phyloP scores from a whole-genome alignment of 1,284 basidiomycete species.

The Ustanciosporium gigantosporum region DNA sequence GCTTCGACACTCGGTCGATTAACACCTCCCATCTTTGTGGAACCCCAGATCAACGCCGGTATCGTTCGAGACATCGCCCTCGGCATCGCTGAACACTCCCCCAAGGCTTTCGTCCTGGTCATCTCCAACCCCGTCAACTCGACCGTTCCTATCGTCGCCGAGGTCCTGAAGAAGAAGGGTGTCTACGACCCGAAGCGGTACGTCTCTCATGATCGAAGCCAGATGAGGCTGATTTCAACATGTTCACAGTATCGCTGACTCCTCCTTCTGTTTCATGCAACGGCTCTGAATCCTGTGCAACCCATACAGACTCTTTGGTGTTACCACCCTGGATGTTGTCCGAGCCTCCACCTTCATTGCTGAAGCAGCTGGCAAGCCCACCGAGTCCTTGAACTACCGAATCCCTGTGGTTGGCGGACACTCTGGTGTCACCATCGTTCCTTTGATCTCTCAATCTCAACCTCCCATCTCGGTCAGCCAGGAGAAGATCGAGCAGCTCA shows the following conservation, averaged over 20 bases:
- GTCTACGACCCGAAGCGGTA: constrained; percentile 78
- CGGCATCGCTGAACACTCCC: constrained; percentile 79
- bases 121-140: constrained; percentile 97
- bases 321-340: constrained; percentile 96
- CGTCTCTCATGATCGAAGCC: neutral
- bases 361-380: constrained; percentile 73
- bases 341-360: constrained; percentile 93
- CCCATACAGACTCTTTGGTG: constrained; percentile 75
- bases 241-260: no score
- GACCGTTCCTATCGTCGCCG: constrained; percentile 93
- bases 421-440: constrained; percentile 93
- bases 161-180: constrained; percentile 88
- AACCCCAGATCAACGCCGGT: constrained; percentile 96
- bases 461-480: constrained; percentile 50
- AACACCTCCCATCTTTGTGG: no score
- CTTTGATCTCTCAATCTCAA: constrained; percentile 80
- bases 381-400: constrained; percentile 65
- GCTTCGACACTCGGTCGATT: no score
- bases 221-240: no score
- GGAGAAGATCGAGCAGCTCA: constrained; percentile 69
- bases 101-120: constrained; percentile 90
- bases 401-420: constrained; percentile 94
- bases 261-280: constrained; percentile 65
- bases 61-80: constrained; percentile 92
- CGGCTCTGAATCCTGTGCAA: neutral